A percentile compares a stretch with the other conserved stretches of the same genome.
These are phyloP conservation scores for Epichloe glyceriae DNA, from an alignment of 2,329 filamentous ascomycete genomes.

Conservation along the genomic window DNA sequence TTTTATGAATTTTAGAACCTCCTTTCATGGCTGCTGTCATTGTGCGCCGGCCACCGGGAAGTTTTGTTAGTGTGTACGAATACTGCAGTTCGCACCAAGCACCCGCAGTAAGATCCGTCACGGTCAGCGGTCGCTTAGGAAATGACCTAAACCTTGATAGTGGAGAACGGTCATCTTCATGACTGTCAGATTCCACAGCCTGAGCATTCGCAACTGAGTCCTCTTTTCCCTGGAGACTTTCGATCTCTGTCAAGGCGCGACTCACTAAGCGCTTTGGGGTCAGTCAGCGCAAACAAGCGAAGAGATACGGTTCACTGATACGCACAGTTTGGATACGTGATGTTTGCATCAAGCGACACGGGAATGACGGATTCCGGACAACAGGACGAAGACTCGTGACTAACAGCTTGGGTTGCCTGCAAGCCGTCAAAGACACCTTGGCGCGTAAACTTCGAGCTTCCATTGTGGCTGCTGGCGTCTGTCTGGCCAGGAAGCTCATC, in stretches of 20 bases:
- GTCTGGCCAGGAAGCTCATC: conserved; percentile 1
- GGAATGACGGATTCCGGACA: background rate
- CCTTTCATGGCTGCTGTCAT: conserved; percentile 72
- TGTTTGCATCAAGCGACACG: conserved; percentile 12
- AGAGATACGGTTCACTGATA: conserved; percentile 6
- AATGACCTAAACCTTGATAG: conserved; percentile 66
- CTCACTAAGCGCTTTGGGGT: conserved; percentile 60
- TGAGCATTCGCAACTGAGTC: background rate
- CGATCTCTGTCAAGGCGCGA: conserved; percentile 22
- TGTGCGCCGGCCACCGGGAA: conserved; percentile 57
- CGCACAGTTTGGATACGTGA: conserved; percentile 42
- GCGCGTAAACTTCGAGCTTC: background rate
- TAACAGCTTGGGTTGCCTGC: background rate
- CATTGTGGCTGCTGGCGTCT: background rate
- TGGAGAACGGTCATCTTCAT: conserved; percentile 36
- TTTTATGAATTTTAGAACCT: conserved; percentile 68
- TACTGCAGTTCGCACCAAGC: conserved; percentile 96
- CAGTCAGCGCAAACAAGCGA: conserved; percentile 27
- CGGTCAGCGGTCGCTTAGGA: conserved; percentile 68
- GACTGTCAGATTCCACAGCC: background rate
- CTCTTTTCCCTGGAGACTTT: conserved; percentile 7
- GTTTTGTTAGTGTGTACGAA: conserved; percentile 68
- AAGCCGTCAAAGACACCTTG: background rate
- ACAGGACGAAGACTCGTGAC: background rate
- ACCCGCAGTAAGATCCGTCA: conserved; percentile 77